phyloP scores from a whole-genome alignment of 306 rosid genomes.

The Cicer judaicum region DNA sequence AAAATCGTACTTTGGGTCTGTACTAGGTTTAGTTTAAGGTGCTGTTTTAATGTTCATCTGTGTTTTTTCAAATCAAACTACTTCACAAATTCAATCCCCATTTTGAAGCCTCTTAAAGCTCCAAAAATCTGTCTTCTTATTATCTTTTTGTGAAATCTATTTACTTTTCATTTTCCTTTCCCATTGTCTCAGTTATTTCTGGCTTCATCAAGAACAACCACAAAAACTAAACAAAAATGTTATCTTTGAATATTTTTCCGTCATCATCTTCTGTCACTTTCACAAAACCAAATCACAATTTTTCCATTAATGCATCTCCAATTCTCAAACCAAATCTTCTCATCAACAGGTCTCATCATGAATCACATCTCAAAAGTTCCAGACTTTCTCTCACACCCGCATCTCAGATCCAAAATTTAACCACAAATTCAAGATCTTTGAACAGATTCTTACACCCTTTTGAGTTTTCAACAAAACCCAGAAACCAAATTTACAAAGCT shows the following conservation, averaged over 20 bases:
- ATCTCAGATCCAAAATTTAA: constrained; percentile 50
- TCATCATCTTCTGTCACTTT: constrained; percentile 57
- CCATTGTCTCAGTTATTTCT: constrained; percentile 9
- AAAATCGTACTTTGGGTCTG: constrained; percentile 16
- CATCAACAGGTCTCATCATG: constrained; percentile 43
- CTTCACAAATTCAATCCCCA: not conserved
- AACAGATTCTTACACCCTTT: constrained; percentile 43
- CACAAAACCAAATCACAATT: constrained; percentile 50
- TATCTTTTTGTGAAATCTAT: not conserved
- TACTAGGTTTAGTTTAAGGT: constrained; percentile 33
- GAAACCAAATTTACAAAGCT: constrained; percentile 51
- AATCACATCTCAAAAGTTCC: constrained; percentile 38
- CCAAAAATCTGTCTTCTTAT: not conserved
- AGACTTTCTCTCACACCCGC: constrained; percentile 46
- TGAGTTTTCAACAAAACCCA: constrained; percentile 52
- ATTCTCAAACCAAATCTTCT: constrained; percentile 49
- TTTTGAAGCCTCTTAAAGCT: not conserved
- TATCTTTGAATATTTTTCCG: constrained; percentile 53
- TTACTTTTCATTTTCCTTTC: constrained; percentile 1
- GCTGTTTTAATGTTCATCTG: not conserved
- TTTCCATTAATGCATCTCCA: constrained; percentile 48
- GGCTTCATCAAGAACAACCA: not conserved
- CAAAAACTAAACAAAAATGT: constrained; percentile 56
- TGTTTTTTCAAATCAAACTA: not conserved
- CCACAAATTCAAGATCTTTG: constrained; percentile 45